These are phyloP conservation scores for Leavenworthia alabamica DNA, from an alignment of 345 rosid genomes.

Conservation along the genomic window DNA sequence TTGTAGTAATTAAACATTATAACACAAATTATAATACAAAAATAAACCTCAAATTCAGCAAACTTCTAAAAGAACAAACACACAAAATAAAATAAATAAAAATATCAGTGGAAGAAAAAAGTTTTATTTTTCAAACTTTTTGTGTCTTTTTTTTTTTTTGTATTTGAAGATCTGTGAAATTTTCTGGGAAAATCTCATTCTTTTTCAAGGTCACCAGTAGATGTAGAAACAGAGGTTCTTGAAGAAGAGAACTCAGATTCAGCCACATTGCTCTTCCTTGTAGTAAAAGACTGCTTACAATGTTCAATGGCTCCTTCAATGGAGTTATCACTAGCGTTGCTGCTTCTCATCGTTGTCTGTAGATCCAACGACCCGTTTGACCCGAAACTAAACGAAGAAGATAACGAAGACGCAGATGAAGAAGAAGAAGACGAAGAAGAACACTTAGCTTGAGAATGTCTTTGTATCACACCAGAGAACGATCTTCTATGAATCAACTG, in stretches of 20 bases:
- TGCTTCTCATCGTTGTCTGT: constrained; percentile 55
- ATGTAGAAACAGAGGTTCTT: constrained; percentile 33
- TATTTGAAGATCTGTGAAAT: background rate
- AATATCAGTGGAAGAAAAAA: constrained; percentile 12
- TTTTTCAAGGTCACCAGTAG: constrained; percentile 35
- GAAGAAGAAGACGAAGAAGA: constrained; percentile 22
- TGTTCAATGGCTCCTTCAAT: constrained; percentile 92
- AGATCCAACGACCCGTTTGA: constrained; percentile 48
- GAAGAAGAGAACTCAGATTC: constrained; percentile 43
- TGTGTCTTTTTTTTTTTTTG: constrained; percentile 3
- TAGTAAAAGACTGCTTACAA: constrained; percentile 57
- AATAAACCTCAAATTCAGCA: constrained; percentile 17
- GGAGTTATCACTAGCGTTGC: constrained; percentile 53
- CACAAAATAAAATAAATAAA: constrained; percentile 7
- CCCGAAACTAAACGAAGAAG: constrained; percentile 61
- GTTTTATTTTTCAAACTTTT: constrained; percentile 15
- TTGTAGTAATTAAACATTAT: constrained; percentile 11
- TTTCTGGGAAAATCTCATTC: constrained; percentile 30
- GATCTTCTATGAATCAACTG: constrained; percentile 57
- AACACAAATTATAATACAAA: constrained; percentile 14
- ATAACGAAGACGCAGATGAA: constrained; percentile 46
- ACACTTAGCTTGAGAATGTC: constrained; percentile 46
- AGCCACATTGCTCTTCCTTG: constrained; percentile 36
- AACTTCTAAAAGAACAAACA: constrained; percentile 10
- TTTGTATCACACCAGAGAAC: constrained; percentile 69